phyloP scores from a whole-genome alignment of 371 early-diverging fungal species.

The Actinomortierella wolfii region DNA sequence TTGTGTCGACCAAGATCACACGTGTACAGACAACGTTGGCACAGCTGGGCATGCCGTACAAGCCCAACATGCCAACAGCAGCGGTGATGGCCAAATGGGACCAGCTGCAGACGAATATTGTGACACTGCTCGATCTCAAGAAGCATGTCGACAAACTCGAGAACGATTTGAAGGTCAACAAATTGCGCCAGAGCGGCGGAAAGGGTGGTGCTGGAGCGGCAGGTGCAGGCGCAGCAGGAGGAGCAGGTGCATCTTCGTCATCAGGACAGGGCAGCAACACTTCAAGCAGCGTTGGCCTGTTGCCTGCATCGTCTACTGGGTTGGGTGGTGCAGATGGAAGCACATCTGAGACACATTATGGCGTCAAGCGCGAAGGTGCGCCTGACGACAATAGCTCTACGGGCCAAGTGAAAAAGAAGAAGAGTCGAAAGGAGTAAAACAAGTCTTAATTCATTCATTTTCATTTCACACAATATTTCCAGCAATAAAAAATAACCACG shows the following conservation, averaged over 20 bases:
- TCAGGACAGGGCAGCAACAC: neutral
- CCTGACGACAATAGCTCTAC: constrained; percentile 24
- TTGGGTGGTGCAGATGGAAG: neutral
- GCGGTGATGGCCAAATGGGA: constrained; percentile 77
- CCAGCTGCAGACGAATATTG: constrained; percentile 68
- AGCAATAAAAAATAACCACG: neutral
- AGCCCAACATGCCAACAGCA: constrained; percentile 84
- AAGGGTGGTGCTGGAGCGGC: constrained; percentile 40
- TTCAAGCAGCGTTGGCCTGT: too few relatives aligned
- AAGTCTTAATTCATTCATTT: neutral
- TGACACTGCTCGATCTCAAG: constrained; percentile 80
- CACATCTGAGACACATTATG: constrained; percentile 13
- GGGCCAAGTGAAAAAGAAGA: constrained; percentile 41
- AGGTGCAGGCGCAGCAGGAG: constrained; percentile 15
- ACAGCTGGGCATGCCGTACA: constrained; percentile 66
- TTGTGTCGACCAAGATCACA: constrained; percentile 67
- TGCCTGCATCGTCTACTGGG: neutral
- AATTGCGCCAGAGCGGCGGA: constrained; percentile 53
- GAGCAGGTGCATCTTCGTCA: constrained; percentile 5
- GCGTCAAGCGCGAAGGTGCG: constrained; percentile 41
- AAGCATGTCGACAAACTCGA: constrained; percentile 81
- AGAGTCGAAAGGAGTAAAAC: constrained; percentile 32
- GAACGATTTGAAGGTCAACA: constrained; percentile 68
- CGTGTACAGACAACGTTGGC: constrained; percentile 70
- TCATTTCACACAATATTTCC: neutral